These are phyloP conservation scores for Larix kaempferi DNA, from an alignment of 75 land plant genomes.

Conservation along the genomic window DNA sequence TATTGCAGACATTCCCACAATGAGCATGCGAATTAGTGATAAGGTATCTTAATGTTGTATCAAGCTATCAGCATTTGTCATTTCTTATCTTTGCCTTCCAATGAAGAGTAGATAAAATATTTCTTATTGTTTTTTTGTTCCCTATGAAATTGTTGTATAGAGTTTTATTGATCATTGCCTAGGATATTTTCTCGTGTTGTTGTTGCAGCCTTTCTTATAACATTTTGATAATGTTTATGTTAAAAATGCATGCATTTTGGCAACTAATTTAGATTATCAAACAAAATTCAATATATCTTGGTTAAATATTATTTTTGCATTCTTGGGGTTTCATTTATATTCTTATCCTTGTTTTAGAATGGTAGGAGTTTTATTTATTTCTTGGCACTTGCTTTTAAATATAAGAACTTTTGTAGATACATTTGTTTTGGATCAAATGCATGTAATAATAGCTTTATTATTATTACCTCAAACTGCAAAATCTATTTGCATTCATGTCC, in stretches of 20 bases:
- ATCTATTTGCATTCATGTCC: too few species aligned
- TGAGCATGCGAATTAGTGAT: conserved; percentile 97
- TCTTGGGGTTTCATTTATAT: too few species aligned
- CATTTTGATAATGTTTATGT: not conserved
- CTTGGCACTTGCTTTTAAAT: too few species aligned
- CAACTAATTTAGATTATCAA: not conserved
- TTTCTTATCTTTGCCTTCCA: too few species aligned
- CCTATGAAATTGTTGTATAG: not conserved
- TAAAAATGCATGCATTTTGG: not conserved
- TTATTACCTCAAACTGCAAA: too few species aligned
- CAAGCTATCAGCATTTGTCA: not conserved
- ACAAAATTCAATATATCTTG: too few species aligned
- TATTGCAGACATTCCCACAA: conserved; percentile 80
- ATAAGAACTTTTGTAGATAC: too few species aligned
- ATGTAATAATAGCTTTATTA: too few species aligned
- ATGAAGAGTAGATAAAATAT: not conserved
- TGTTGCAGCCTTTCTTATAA: not conserved
- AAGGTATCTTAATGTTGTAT: conserved; percentile 51
- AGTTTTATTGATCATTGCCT: not conserved
- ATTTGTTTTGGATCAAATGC: too few species aligned
- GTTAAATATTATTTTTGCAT: too few species aligned
- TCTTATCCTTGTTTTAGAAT: too few species aligned
- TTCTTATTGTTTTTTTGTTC: not conserved
- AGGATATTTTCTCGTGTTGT: not conserved
- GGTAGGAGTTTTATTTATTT: too few species aligned